These are phyloP conservation scores for Aegle marmelos DNA, from an alignment of 345 rosid species.

Conservation along the genomic window DNA sequence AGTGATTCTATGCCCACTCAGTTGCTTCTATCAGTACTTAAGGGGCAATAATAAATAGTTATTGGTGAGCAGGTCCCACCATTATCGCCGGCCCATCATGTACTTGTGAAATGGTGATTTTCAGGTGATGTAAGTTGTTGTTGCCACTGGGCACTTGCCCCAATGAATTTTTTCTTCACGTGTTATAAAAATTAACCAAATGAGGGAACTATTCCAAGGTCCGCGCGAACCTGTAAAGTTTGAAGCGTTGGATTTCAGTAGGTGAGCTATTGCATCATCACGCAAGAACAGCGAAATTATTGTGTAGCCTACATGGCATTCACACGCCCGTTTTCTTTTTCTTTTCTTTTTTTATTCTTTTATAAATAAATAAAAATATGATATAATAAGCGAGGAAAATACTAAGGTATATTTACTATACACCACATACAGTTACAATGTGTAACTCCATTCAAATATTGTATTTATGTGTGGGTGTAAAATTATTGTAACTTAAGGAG, in stretches of 20 bases:
- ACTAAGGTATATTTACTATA: too few relatives aligned
- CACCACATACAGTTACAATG: too few relatives aligned
- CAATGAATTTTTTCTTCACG: not conserved
- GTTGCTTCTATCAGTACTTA: not conserved
- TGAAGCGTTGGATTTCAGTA: not conserved
- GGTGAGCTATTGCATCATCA: not conserved
- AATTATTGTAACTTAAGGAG: too few relatives aligned
- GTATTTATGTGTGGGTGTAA: too few relatives aligned
- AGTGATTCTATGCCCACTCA: not conserved
- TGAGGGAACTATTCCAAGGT: not conserved
- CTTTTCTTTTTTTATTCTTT: too few relatives aligned
- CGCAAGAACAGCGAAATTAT: not conserved
- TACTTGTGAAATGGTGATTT: not conserved
- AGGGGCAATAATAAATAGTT: not conserved
- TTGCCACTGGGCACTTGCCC: not conserved
- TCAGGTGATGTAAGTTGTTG: not conserved
- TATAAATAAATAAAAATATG: too few relatives aligned
- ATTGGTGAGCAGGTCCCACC: not conserved
- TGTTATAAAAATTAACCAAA: not conserved
- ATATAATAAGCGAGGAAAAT: too few relatives aligned
- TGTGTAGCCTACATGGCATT: not conserved
- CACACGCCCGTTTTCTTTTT: not conserved
- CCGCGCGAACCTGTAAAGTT: not conserved
- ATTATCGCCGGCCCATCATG: not conserved
- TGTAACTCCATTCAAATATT: too few relatives aligned